phyloP scores from a whole-genome alignment of 768 basidiomycete species.

The Mycena galopus region DNA sequence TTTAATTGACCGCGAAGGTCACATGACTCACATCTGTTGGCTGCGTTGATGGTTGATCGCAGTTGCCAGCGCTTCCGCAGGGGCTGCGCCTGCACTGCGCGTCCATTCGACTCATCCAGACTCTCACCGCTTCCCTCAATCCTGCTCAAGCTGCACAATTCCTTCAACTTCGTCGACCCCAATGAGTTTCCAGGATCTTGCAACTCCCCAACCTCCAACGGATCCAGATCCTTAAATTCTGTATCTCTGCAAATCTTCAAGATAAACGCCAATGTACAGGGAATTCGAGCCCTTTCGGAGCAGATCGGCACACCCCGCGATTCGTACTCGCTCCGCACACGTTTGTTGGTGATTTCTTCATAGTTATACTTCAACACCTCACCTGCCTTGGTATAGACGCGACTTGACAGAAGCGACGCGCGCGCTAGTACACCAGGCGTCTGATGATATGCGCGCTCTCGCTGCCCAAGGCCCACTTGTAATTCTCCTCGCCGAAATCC shows the following conservation, averaged over 20 bases:
- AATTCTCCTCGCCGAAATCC: not conserved
- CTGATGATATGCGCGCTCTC: not conserved
- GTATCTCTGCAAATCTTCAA: conserved; percentile 6
- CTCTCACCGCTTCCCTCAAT: too few relatives aligned
- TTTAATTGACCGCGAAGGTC: too few relatives aligned
- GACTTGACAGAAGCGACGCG: conserved; percentile 9
- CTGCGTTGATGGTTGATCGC: too few relatives aligned
- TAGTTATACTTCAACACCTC: not conserved
- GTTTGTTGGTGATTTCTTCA: not conserved
- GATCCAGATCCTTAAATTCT: too few relatives aligned
- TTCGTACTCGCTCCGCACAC: not conserved
- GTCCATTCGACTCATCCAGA: not conserved
- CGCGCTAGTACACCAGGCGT: conserved; percentile 1
- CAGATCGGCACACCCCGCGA: not conserved
- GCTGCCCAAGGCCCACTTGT: not conserved
- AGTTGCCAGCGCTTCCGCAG: too few relatives aligned
- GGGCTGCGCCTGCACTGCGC: too few relatives aligned
- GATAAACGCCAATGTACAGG: conserved; percentile 10
- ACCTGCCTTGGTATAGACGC: conserved; percentile 1
- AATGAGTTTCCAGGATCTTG: conserved; percentile 10
- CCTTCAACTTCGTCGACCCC: not conserved
- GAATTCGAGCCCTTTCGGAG: not conserved
- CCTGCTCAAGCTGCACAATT: not conserved
- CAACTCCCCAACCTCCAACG: not conserved
- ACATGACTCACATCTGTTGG: too few relatives aligned